Evolutionary conservation across 257 asterid genomes (phyloP).

Genomic region (Solanum gandarillasii): DNA sequence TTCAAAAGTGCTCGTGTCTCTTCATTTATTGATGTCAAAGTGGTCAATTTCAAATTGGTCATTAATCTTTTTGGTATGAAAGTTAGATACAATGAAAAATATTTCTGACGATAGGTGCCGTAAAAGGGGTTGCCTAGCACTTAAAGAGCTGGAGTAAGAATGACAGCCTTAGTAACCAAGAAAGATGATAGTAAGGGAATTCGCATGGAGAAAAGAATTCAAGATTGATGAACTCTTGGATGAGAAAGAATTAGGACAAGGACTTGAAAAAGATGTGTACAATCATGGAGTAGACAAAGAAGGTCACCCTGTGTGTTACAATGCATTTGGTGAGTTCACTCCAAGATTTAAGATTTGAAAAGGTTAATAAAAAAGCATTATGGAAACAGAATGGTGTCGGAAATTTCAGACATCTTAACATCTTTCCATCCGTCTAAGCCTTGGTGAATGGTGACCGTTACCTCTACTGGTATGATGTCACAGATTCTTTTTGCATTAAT

Average conservation of each 20-base stretch:
- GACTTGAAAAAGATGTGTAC: slow-evolving; percentile 76
- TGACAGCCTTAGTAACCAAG: neutral
- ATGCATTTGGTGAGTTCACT: slow-evolving; percentile 68
- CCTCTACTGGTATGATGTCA: neutral
- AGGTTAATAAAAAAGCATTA: neutral
- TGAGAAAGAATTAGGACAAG: slow-evolving; percentile 43
- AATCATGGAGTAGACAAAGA: slow-evolving; percentile 75
- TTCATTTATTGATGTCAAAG: neutral
- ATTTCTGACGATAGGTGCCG: neutral
- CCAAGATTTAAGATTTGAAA: neutral
- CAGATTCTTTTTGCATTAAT: neutral
- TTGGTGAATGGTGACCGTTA: neutral
- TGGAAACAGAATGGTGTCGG: neutral
- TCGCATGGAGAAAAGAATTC: slow-evolving; percentile 75
- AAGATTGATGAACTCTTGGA: slow-evolving; percentile 53
- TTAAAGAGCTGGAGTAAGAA: neutral
- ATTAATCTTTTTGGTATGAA: neutral
- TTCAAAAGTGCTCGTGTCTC: neutral
- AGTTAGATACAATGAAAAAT: neutral
- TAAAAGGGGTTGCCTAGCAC: neutral
- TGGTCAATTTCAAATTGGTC: neutral
- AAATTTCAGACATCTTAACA: too few relatives aligned
- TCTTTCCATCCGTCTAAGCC: neutral
- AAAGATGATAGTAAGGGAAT: neutral
- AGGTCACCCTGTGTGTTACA: slow-evolving; percentile 86